Percentiles rank a stretch among this genome's conserved stretches.
Evolutionary conservation across 352 stramenopile species (phyloP).

Genomic region (Aphanomyces astaci): DNA sequence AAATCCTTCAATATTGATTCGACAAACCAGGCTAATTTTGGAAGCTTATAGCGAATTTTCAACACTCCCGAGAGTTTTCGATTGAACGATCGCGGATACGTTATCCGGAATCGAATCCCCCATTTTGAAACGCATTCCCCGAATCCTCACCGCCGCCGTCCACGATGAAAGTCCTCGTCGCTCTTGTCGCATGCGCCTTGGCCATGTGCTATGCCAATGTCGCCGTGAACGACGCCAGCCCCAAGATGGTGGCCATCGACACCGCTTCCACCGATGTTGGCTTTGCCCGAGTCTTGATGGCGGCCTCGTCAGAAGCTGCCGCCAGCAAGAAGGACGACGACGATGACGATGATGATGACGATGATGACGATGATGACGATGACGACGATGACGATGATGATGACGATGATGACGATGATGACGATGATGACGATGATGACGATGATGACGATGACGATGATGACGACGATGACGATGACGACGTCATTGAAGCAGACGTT

Average conservation of each 20-base stretch:
- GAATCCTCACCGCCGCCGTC: too few relatives aligned
- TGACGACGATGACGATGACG: background rate
- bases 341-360: conserved; percentile 4
- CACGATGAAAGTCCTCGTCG: background rate
- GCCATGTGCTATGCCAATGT: background rate
- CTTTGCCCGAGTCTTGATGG: background rate
- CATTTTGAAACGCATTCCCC: background rate
- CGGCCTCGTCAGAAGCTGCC: background rate
- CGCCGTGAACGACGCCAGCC: background rate
- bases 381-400: conserved; percentile 7
- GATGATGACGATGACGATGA: background rate
- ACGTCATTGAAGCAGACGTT: background rate
- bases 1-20: background rate
- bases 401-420: conserved; percentile 1
- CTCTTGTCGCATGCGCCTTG: background rate
- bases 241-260: background rate
- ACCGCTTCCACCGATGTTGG: background rate
- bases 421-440: background rate
- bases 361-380: background rate
- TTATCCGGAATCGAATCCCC: background rate
- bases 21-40: too few relatives aligned
- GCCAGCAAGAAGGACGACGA: background rate
- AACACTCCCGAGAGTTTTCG: too few relatives aligned
- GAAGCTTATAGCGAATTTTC: too few relatives aligned
- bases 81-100: background rate